Conservation (phyloP, 2,329 filamentous ascomycete genomes). For the Cadophora sp. region DNA sequence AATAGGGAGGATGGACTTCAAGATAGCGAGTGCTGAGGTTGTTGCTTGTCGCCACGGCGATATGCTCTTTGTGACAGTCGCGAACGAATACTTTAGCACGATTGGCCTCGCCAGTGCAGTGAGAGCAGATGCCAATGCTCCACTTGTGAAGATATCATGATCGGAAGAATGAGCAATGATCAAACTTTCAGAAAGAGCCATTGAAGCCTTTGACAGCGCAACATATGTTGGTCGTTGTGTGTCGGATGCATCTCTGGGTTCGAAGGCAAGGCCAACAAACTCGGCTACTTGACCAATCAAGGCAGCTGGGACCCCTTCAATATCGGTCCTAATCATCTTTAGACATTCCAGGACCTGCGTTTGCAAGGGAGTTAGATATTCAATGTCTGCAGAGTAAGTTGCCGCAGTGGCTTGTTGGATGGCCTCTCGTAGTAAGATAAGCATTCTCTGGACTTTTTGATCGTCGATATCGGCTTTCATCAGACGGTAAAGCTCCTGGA, state of each 20-base stretch:
- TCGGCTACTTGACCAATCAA: slow-evolving; percentile 74
- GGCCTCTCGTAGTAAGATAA: slow-evolving; percentile 73
- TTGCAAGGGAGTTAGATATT: slow-evolving; percentile 77
- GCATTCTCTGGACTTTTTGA: slow-evolving; percentile 69
- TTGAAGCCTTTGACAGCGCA: slow-evolving; percentile 84
- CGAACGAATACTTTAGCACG: slow-evolving; percentile 80
- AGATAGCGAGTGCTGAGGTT: slow-evolving; percentile 69
- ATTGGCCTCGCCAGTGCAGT: slow-evolving; percentile 74
- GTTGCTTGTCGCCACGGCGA: slow-evolving; percentile 85
- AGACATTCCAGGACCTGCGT: slow-evolving; percentile 71
- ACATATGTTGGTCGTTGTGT: slow-evolving; percentile 77
- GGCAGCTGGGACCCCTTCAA: slow-evolving; percentile 68
- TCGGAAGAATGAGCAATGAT: slow-evolving; percentile 65
- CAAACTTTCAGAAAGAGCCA: slow-evolving; percentile 70
- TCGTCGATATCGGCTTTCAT: slow-evolving; percentile 68
- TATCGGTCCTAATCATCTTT: slow-evolving; percentile 70
- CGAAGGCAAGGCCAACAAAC: slow-evolving; percentile 74
- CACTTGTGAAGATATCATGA: slow-evolving; percentile 71
- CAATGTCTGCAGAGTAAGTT: slow-evolving; percentile 74
- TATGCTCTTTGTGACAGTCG: slow-evolving; percentile 71
- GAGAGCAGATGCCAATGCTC: slow-evolving; percentile 70
- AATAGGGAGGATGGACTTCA: slow-evolving; percentile 69
- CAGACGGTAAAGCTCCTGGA: slow-evolving; percentile 80
- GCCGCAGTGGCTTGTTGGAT: slow-evolving; percentile 73
- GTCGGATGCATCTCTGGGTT: slow-evolving; percentile 46